A percentile compares a stretch with the other conserved stretches of the same genome.
Evolutionary conservation across 73 alveolate genomes (phyloP).

Genomic region (Effrenium voratum): DNA sequence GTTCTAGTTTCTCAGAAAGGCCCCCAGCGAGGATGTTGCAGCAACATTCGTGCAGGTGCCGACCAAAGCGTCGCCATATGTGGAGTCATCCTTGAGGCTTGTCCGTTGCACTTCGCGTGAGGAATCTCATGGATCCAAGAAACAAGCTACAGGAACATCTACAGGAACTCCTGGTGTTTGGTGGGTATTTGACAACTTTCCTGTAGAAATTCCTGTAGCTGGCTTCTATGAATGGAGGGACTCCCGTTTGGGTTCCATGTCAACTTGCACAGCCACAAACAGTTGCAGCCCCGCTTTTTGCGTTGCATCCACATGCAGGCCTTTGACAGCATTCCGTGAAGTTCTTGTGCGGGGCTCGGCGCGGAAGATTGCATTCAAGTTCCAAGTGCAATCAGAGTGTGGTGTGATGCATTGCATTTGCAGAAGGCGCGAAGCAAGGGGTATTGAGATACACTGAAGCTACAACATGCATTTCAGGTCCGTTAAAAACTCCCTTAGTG

Average conservation of each 20-base stretch:
- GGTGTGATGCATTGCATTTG: no score
- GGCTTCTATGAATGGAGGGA: neutral
- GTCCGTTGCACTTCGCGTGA: neutral
- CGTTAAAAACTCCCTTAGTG: no score
- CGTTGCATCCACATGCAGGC: no score
- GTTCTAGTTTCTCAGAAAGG: no score
- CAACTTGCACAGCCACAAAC: no score
- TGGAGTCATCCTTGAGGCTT: conserved; percentile 64
- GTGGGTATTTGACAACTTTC: neutral
- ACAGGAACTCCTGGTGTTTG: neutral
- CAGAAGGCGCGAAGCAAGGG: no score
- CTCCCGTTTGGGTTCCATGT: neutral
- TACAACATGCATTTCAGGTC: no score
- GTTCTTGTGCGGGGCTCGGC: conserved; percentile 38
- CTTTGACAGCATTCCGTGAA: conserved; percentile 66
- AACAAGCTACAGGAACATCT: neutral
- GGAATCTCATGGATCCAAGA: neutral
- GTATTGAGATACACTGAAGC: no score
- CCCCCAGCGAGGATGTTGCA: no score
- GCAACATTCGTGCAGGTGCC: conserved; percentile 21
- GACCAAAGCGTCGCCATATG: conserved; percentile 76
- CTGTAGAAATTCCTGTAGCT: no score
- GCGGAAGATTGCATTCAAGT: neutral
- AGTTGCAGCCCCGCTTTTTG: no score
- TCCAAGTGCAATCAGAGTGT: neutral